Percentiles rank a stretch among this genome's conserved stretches.
These are phyloP conservation scores for Tetrapisispora fleetii DNA, from an alignment of 805 yeast species.

Conservation along the genomic window DNA sequence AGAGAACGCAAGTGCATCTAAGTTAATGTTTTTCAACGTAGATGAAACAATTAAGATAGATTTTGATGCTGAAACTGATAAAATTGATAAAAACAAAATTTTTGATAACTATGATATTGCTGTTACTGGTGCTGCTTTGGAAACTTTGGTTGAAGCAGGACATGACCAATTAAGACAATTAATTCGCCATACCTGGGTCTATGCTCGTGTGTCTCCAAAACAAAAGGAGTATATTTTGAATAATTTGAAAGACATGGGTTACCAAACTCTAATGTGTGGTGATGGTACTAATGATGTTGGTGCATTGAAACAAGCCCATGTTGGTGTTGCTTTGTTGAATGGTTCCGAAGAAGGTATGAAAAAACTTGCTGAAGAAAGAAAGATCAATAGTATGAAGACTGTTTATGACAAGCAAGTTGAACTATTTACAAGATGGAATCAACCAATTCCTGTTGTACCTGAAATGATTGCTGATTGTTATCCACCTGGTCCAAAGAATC, in stretches of 20 bases:
- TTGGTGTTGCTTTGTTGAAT: slow-evolving; percentile 94
- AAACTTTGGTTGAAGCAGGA: slow-evolving; percentile 39
- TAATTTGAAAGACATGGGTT: slow-evolving; percentile 77
- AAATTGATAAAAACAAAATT: slow-evolving; percentile 32
- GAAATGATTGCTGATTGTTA: slow-evolving; percentile 82
- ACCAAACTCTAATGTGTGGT: slow-evolving; percentile 96
- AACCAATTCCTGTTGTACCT: slow-evolving; percentile 79
- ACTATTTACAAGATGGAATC: slow-evolving; percentile 70
- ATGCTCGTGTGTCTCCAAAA: slow-evolving; percentile 92
- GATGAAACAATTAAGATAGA: slow-evolving; percentile 66
- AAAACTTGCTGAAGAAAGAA: slow-evolving; percentile 74
- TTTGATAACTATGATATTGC: slow-evolving; percentile 74
- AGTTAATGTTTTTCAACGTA: slow-evolving; percentile 76
- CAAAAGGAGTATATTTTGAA: slow-evolving; percentile 89
- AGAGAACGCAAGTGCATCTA: slow-evolving; percentile 21
- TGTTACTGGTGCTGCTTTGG: slow-evolving; percentile 84
- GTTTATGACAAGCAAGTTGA: slow-evolving; percentile 80
- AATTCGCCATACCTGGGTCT: slow-evolving; percentile 89
- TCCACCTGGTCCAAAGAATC: slow-evolving; percentile 92
- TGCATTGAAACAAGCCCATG: slow-evolving; percentile 95
- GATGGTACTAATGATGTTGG: slow-evolving; percentile 99
- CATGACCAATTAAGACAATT: slow-evolving; percentile 64
- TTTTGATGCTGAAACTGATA: slow-evolving; percentile 43
- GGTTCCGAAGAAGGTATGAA: slow-evolving; percentile 94
- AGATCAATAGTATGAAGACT: slow-evolving; percentile 49